Evolutionary conservation across 805 yeast genomes (phyloP), one percentile per base, ranked within the genome.

Genomic region (Scheffersomyces coipomensis): DNA sequence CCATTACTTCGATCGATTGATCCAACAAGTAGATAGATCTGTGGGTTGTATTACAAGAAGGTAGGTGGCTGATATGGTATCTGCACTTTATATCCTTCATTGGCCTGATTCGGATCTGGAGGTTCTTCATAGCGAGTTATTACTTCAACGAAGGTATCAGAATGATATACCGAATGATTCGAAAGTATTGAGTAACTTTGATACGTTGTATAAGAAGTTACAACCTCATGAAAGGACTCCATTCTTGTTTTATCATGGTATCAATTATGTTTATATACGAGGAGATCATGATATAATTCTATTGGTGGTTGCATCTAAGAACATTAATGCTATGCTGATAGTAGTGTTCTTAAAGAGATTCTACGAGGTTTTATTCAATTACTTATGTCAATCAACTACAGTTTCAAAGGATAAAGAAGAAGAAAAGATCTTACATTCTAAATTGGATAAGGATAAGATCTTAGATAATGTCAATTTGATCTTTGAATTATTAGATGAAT

Each of bases 401-500:
- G 32, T 8, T 6, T 29, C 16, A 29, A 29, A 34, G 24, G 17
- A 9, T 31, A 25, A 33, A n/a, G 39, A 22, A 10, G 25, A 4
- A 4, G 19, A 19, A 9, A 9, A 13, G 21, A 25, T 16, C 1
- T 17, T 13, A n/a, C 18, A 29, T 15, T 19, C 71, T 19, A 62
- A 62, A 16, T 58, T 85, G 29, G 78, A 77, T 49, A 73, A 73
- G 38, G 89, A 83, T 39, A 51, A 78, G 13, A 75, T 88, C 2
- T 64, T 76, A 17, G 96, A 88, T 58, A 91, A 88, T 59, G 76
- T 78, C 47, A 79, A 82, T 24, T 67, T 88, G 35, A 76, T 88
- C 6, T 84, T 83, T 60, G 97, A 89, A 56, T 64, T 88, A n/a
- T 61, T 88, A 32, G 97, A 88, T 55, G 97, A 88, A 55, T 85